These are phyloP conservation scores for Chimonanthus salicifolius DNA, from an alignment of 164 flowering plant genomes.

Conservation along the genomic window DNA sequence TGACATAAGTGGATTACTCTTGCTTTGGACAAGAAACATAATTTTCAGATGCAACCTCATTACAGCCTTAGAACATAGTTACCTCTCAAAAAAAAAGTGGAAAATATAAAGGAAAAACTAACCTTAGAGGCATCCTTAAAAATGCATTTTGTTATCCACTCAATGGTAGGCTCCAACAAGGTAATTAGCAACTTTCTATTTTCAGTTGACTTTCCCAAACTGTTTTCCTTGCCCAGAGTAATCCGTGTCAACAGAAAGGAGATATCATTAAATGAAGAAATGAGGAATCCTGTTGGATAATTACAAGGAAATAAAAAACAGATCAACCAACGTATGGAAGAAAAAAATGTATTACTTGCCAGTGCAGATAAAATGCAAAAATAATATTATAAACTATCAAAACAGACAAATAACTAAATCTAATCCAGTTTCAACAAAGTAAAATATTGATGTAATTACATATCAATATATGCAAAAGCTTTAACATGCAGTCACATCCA, in stretches of 20 bases:
- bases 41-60: neutral
- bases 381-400: neutral
- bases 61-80: too few species aligned
- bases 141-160: constrained; percentile 63
- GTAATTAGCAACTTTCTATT: constrained; percentile 35
- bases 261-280: constrained; percentile 54
- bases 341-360: neutral
- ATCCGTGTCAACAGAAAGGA: constrained; percentile 29
- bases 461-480: too few species aligned
- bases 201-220: constrained; percentile 19
- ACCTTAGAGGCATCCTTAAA: constrained; percentile 55
- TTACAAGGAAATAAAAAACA: neutral
- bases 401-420: neutral
- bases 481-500: too few species aligned
- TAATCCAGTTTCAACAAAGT: too few species aligned
- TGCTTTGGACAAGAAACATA: neutral
- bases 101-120: constrained; percentile 11
- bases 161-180: constrained; percentile 76
- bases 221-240: constrained; percentile 27
- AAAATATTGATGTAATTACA: too few species aligned
- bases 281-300: constrained; percentile 42
- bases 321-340: too few species aligned
- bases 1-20: too few species aligned
- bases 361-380: neutral
- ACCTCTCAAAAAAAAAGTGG: too few species aligned